A percentile compares a stretch with the other conserved stretches of the same genome.
Evolutionary conservation across 768 basidiomycete species (phyloP).

Genomic region (Xanthoconium stramineum): DNA sequence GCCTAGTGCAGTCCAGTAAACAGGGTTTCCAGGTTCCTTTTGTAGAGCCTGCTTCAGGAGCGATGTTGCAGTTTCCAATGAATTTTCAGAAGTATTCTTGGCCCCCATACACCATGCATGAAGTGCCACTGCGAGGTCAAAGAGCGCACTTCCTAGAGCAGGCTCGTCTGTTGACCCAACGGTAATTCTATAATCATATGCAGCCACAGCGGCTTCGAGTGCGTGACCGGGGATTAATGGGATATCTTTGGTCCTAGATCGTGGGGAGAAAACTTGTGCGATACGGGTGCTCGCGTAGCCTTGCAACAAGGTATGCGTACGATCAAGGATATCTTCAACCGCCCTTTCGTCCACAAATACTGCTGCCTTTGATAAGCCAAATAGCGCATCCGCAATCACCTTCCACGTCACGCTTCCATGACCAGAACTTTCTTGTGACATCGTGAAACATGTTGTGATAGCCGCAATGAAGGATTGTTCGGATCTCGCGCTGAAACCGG

Average conservation of each 20-base stretch:
- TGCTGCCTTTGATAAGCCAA: slow-evolving; percentile 55
- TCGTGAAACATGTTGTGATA: slow-evolving; percentile 47
- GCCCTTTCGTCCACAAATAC: slow-evolving; percentile 44
- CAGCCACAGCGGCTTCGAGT: slow-evolving; percentile 51
- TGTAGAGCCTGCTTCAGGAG: slow-evolving; percentile 71
- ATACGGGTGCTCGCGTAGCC: slow-evolving; percentile 42
- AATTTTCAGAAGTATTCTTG: slow-evolving; percentile 19
- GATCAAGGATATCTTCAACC: slow-evolving; percentile 34
- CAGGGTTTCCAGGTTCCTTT: slow-evolving; percentile 65
- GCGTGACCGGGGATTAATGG: slow-evolving; percentile 35
- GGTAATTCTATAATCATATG: slow-evolving; percentile 60
- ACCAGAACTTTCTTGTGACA: slow-evolving; percentile 51
- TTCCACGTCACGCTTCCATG: slow-evolving; percentile 84
- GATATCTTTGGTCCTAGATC: slow-evolving; percentile 21
- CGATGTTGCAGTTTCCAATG: slow-evolving; percentile 42
- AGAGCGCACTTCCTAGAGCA: slow-evolving; percentile 58
- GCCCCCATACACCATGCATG: slow-evolving; percentile 44
- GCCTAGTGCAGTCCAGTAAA: slow-evolving; percentile 83
- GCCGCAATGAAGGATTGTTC: slow-evolving; percentile 67
- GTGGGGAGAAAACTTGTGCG: slow-evolving; percentile 36
- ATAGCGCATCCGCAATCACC: slow-evolving; percentile 69
- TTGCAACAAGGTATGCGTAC: slow-evolving; percentile 38
- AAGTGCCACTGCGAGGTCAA: slow-evolving; percentile 68
- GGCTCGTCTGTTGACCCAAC: slow-evolving; percentile 52
- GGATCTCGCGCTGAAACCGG: slow-evolving; percentile 74